Base-by-base conservation (phyloP, 1,284 basidiomycete genomes). In the Trametes versicolor region DNA sequence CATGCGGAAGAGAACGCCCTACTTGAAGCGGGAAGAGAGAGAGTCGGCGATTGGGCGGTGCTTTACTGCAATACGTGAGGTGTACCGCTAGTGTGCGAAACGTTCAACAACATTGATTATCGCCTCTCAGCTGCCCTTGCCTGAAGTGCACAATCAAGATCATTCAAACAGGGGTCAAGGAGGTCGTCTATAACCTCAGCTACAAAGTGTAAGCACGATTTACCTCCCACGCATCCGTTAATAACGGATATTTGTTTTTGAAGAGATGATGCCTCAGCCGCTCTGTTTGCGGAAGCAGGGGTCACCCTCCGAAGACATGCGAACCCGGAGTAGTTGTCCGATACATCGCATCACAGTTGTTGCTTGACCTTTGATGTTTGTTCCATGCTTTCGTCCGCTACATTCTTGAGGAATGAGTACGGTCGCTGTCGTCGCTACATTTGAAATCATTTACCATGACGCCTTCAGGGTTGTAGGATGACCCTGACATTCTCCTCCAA, bases 1-100 rank as follows among this genome's bases (percentile, higher is more conserved):
- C 98, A 99, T 76, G 98, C 98, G 0, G 98, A 99, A 78, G 98
- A 99, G 80, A 99, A 99, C 74, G 98, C 97, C 0, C 82, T 99
- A 9, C 80, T 99, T 12, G 97, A 99, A 79, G 95, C 95, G 0
- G 96, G 97, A 4, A 81, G 92, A 61, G 95, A 96, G 63, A 83
- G 95, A 50, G 86, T 96, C 37, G 95, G 95, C 4, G 82, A 84
- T 39, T 93, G 93, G 70, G 89, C 94, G 0, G 92, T 94, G 10
- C 78, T 99, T 25, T 99, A 99, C 78, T 99, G 97, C 81, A 92
- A 92, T 73, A 92, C 91, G 88, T 92, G 66, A 66, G 86, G 45
- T 56, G 55, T n/a, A 49, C 63, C 39, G n/a, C 29, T n/a, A 27
- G 29, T 54, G 17, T n/a, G 63, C 8, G 37, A 17, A 25, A 17